These are phyloP conservation scores for Termitomyces sp. DNA, from an alignment of 768 basidiomycete genomes.

Conservation along the genomic window DNA sequence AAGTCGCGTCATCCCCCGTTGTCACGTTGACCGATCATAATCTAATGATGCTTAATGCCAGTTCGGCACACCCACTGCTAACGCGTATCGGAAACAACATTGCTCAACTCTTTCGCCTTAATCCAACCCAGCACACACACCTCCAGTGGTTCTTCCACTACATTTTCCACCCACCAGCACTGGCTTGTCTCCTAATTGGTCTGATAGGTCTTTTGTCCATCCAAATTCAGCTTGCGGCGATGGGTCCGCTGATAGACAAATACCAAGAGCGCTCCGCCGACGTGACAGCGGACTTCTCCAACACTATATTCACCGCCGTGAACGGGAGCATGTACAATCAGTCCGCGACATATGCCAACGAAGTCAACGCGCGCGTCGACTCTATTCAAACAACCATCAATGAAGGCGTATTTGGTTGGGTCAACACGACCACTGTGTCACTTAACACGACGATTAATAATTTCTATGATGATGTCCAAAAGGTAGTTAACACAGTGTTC, in stretches of 20 bases:
- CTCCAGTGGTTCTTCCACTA: conserved; percentile 89
- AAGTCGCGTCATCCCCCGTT: conserved; percentile 36
- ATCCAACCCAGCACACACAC: conserved; percentile 58
- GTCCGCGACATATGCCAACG: conserved; percentile 70
- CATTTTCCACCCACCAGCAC: conserved; percentile 85
- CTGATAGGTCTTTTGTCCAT: conserved; percentile 84
- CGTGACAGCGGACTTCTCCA: conserved; percentile 61
- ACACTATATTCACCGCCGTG: conserved; percentile 66
- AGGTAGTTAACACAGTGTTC: conserved; percentile 72
- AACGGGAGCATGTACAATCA: conserved; percentile 83
- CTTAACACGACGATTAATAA: conserved; percentile 82
- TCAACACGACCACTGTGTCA: conserved; percentile 82
- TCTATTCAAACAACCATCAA: conserved; percentile 74
- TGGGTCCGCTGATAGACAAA: conserved; percentile 66
- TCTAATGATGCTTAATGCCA: conserved; percentile 67
- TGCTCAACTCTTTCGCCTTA: conserved; percentile 44
- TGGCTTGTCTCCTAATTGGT: conserved; percentile 91
- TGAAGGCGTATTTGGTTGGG: conserved; percentile 90
- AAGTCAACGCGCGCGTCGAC: conserved; percentile 69
- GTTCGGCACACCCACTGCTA: conserved; percentile 67
- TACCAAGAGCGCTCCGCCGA: conserved; percentile 60
- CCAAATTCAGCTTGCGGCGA: conserved; percentile 78
- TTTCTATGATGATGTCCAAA: conserved; percentile 86
- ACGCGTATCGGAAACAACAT: conserved; percentile 57
- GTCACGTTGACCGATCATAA: conserved; percentile 70